Evolutionary conservation across 768 basidiomycete genomes (phyloP), one percentile per base, ranked within the genome.

Genomic region (Leccinum subgranulosum): DNA sequence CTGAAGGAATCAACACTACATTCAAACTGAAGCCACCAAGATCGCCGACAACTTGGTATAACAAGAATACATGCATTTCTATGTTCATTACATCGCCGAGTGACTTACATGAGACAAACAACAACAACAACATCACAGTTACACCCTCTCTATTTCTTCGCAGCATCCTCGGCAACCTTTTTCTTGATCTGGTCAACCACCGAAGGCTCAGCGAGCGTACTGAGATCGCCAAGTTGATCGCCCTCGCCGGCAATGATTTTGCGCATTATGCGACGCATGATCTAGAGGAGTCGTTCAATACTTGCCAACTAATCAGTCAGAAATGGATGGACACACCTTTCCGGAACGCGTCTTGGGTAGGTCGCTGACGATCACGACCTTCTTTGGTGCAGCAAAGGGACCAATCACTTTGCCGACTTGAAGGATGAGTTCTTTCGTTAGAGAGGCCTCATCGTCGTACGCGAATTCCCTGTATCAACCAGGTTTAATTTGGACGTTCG

Each of bases 391-490:
- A 1, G 96, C 96, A 74, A 99, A 98, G 3, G 97, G 95, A 4
- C 96, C 97, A 59, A 99, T 99, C 46, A 91, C 90, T 77, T 98
- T 98, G 68, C 97, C 87, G 19, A 98, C 95, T 76, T 98, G 95
- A 31, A 98, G 84, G 28, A 88, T 81, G 59, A 99, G 84, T 75
- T 98, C 96, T 75, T 97, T 98, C 53, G 76, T 61, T 33, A 98
- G 82, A 0, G 73, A 79, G 0, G 79, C 63, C 74, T 97, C 93
- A 58, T 95, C 79, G 46, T 93, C 86, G 68, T 85, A 87, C 34
- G 81, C 74, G 77, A 96, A 98, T 69, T 97, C 93, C 46, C 88
- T 88, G 60, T 36, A 51, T n/a, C 7, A 39, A 4, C 8, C 39
- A 34, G 4, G 7, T 31, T 55, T 21, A 3, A 14, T 55, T 49